Evolutionary conservation across 1,284 basidiomycete species (phyloP), one percentile per base, ranked within the genome.

Genomic region (Leucoagaricus sp.): DNA sequence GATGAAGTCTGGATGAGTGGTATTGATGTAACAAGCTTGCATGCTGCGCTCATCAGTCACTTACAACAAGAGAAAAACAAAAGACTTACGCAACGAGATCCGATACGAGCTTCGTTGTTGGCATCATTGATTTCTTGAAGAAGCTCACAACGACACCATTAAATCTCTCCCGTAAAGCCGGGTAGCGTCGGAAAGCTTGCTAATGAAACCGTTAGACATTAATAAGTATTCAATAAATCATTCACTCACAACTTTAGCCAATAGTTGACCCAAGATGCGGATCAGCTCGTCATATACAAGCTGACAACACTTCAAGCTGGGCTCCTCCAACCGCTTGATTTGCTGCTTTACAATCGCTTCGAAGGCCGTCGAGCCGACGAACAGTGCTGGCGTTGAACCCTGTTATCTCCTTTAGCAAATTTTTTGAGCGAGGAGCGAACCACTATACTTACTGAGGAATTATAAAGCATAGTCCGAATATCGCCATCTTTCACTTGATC

Each of bases 271-370:
- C 38, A 98, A 83, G 63, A 99, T 99, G 49, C 96, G 87, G 66
- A 97, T 97, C 46, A 99, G 82, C 71, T 98, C 96, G 67, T 98
- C 96, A 65, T 98, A 98, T 1, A 98, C 91, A 54, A 98, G 80
- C 63, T 94, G 87, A 65, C 93, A 96, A 69, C 96, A 98, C 70
- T 96, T 96, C 66, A 98, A 74, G 59, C 85, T 82, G 3, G 96
- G 96, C 12, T 98, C 96, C 69, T 98, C 96, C 52, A 99, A 77
- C 47, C 96, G 85, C 73, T 95, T 91, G 72, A 99, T 99, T 74
- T 99, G 96, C 71, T 98, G 94, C 79, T 98, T 99, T 65, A 98
- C 94, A 65, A 98, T 98, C 58, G 96, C 91, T 71, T 98, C 96
- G 65, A 98, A 98, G 1, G 96, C 96, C 58, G 92, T 89, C 0